phyloP scores from a whole-genome alignment of 768 basidiomycete genomes.

The Butyriboletus loyo region DNA sequence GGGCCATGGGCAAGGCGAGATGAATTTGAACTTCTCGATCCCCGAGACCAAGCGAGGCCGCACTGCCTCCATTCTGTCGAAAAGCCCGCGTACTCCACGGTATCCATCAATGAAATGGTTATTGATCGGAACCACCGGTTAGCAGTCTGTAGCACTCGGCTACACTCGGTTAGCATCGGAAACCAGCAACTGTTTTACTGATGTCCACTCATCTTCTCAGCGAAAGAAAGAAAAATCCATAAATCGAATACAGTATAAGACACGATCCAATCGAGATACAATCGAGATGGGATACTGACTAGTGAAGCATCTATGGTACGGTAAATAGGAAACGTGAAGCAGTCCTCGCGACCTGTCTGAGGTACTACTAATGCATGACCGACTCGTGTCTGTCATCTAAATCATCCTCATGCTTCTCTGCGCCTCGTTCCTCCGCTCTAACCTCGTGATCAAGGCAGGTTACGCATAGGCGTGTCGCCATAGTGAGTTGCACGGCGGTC shows the following conservation, averaged over 20 bases:
- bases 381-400: conserved; percentile 5
- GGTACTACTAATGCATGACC: background rate
- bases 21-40: background rate
- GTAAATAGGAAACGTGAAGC: conserved; percentile 15
- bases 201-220: background rate
- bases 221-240: background rate
- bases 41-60: background rate
- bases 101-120: no score
- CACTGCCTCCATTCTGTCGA: background rate
- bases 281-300: conserved; percentile 3
- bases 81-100: background rate
- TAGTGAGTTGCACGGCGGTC: conserved; percentile 32
- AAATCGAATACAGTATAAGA: conserved; percentile 3
- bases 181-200: no score
- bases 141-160: no score
- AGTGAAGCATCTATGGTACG: conserved; percentile 20
- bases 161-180: no score
- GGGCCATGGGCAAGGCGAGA: background rate
- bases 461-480: conserved; percentile 30
- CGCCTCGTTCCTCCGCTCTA: background rate
- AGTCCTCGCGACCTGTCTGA: conserved; percentile 10
- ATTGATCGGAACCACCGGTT: no score
- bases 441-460: conserved; percentile 22
- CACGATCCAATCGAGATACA: background rate
- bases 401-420: background rate